These are phyloP conservation scores for Aspergillus floridensis DNA, from an alignment of 2,329 filamentous ascomycete species.

Conservation along the genomic window DNA sequence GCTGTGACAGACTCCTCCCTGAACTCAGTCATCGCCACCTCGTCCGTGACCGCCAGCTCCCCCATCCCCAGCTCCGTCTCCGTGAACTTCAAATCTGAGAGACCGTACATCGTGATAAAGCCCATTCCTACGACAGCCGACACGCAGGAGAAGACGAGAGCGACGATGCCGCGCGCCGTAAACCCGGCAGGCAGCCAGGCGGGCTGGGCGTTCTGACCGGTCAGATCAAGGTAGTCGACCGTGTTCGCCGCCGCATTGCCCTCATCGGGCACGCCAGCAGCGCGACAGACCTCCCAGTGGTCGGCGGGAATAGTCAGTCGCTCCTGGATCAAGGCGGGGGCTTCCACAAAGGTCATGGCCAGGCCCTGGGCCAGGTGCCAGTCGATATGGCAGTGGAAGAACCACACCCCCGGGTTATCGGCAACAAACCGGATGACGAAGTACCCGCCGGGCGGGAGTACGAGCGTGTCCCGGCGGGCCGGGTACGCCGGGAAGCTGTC, in stretches of 20 bases:
- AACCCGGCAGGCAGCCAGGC: slow-evolving; percentile 65
- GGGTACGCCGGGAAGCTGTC: slow-evolving; percentile 52
- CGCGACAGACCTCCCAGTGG: slow-evolving; percentile 59
- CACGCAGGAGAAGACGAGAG: slow-evolving; percentile 69
- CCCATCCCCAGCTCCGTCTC: too few species aligned
- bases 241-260: slow-evolving; percentile 78
- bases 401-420: slow-evolving; percentile 57
- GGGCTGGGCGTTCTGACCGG: slow-evolving; percentile 58
- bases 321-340: slow-evolving; percentile 61
- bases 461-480: slow-evolving; percentile 67
- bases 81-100: slow-evolving; percentile 1
- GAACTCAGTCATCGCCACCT: too few species aligned
- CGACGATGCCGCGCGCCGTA: slow-evolving; percentile 68
- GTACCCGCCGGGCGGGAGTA: slow-evolving; percentile 64
- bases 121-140: slow-evolving; percentile 66
- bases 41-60: too few species aligned
- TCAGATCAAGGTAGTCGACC: slow-evolving; percentile 60
- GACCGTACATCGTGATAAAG: slow-evolving; percentile 65
- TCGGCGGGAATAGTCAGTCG: slow-evolving; percentile 60
- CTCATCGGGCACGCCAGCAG: slow-evolving; percentile 47
- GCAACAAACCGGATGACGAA: slow-evolving; percentile 57
- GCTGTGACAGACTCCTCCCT: too few species aligned
- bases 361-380: slow-evolving; percentile 72
- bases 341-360: slow-evolving; percentile 63
- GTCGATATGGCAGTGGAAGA: slow-evolving; percentile 79